A percentile compares a stretch with the other conserved stretches of the same genome.
Evolutionary conservation across 495 filamentous ascomycete species (phyloP).

Genomic region (Aspergillus haitiensis): DNA sequence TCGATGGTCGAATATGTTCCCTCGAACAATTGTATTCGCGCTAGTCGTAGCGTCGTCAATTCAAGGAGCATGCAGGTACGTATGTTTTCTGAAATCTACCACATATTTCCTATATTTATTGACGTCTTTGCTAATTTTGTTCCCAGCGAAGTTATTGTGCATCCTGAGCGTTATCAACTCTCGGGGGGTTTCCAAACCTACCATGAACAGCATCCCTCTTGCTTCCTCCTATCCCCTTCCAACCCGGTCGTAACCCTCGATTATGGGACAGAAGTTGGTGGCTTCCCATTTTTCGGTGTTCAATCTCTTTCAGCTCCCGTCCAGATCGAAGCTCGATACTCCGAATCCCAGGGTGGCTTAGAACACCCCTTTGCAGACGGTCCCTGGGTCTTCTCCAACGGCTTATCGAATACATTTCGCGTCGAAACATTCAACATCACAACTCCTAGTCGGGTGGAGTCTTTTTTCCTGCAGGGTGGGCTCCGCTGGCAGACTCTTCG

Average conservation of each 20-base stretch:
- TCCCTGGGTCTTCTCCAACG: conserved; percentile 24
- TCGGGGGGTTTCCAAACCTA: background rate
- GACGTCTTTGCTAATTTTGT: background rate
- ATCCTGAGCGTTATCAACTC: background rate
- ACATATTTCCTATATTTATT: background rate
- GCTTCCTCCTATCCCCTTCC: conserved; percentile 12
- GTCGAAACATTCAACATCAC: conserved; percentile 31
- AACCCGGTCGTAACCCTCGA: conserved; percentile 14
- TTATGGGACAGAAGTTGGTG: conserved; percentile 20
- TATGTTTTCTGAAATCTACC: background rate
- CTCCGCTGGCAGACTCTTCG: conserved; percentile 25
- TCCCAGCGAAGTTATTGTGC: background rate
- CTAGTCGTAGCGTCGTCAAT: background rate
- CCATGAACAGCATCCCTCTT: background rate
- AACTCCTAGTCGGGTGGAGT: conserved; percentile 17
- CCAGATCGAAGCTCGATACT: conserved; percentile 26
- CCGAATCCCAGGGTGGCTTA: conserved; percentile 19
- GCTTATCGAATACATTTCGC: conserved; percentile 25
- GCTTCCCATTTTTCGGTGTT: conserved; percentile 17
- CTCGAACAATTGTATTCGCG: background rate
- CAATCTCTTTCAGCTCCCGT: conserved; percentile 11
- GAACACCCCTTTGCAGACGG: conserved; percentile 22
- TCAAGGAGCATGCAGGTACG: background rate
- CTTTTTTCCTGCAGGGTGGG: conserved; percentile 28
- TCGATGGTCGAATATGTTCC: background rate